Evolutionary conservation across 1,284 basidiomycete species (phyloP), one percentile per base, ranked within the genome.

Genomic region (Uromyces viciae-fabae): DNA sequence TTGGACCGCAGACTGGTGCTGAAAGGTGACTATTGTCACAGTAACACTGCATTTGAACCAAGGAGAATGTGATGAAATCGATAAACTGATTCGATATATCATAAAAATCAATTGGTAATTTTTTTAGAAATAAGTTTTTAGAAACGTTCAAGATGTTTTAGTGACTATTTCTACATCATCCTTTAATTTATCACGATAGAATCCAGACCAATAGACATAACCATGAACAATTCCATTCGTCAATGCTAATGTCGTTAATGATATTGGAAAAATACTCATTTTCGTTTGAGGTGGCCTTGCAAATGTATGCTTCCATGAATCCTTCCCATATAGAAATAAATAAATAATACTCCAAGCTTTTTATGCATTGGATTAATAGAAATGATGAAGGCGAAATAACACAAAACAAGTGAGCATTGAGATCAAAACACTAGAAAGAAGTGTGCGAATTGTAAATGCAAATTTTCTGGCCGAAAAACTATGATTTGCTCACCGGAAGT

Each of bases 281-380:
- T 43, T 69, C 0, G 38, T 69, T 40, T 60, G 22, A 3, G 64
- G 28, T 31, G 43, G 52, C 36, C 52, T 22, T 49, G 52, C 25
- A 52, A 78, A 78, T 19, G 76, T 78, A 36, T 78, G 66, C 58
- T 54, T 71, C 46, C 62, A 78, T 14, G 76, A 78, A 33, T 71
- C 49, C 66, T 56, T 69, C 15, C 46, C 76, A 28, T 78, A 42
- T 22, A 78, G 22, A 36, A 78, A 78, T n/a, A 78, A 54, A 17
- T 78, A 79, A n/a, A 79, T 79, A n/a, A 69, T 25, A 58, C 76
- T 79, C 76, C 76, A 79, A 25, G 76, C 76, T 77, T n/a, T 75
- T n/a, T 33, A 17, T 1, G 33, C 54, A 2, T 19, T 4, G 25
- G 2, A n/a, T 42, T 38, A 2, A 43, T 62, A 5, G 38, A 4